phyloP scores from a whole-genome alignment of 1,284 basidiomycete genomes.

The Rhodotorula sp. region DNA sequence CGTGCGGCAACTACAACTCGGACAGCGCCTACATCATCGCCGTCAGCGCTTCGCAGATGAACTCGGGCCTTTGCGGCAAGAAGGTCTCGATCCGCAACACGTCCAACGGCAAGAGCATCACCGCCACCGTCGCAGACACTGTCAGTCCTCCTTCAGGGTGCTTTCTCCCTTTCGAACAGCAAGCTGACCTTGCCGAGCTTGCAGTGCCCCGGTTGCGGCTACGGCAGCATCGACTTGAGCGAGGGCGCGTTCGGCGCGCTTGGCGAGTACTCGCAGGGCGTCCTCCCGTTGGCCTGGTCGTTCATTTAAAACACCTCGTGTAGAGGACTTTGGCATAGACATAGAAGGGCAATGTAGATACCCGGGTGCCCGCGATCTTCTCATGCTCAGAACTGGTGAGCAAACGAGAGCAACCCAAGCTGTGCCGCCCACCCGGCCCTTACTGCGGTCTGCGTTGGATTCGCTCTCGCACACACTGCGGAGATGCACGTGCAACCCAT shows the following conservation, averaged over 20 bases:
- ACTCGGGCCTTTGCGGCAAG: conserved; percentile 23
- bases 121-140: conserved; percentile 53
- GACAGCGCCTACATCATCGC: conserved; percentile 62
- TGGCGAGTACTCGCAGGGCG: conserved; percentile 1
- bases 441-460: no score
- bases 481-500: no score
- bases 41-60: conserved; percentile 50
- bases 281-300: conserved; percentile 12
- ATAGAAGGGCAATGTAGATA: conserved; percentile 6
- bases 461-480: no score
- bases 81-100: conserved; percentile 26
- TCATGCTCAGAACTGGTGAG: no score
- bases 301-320: not conserved
- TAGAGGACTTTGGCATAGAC: not conserved
- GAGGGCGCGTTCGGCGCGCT: conserved; percentile 25
- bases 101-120: conserved; percentile 62
- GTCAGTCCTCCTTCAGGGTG: not conserved
- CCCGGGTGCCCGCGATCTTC: no score
- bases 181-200: not conserved
- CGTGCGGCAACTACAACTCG: conserved; percentile 45
- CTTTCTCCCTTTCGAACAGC: not conserved
- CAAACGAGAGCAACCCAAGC: no score
- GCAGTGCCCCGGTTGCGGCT: conserved; percentile 22
- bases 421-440: no score
- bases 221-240: conserved; percentile 26